Percentiles rank a stretch among this genome's conserved stretches.
Evolutionary conservation across 139 green algal genomes (phyloP).

Genomic region (Monoraphidium neglectum): DNA sequence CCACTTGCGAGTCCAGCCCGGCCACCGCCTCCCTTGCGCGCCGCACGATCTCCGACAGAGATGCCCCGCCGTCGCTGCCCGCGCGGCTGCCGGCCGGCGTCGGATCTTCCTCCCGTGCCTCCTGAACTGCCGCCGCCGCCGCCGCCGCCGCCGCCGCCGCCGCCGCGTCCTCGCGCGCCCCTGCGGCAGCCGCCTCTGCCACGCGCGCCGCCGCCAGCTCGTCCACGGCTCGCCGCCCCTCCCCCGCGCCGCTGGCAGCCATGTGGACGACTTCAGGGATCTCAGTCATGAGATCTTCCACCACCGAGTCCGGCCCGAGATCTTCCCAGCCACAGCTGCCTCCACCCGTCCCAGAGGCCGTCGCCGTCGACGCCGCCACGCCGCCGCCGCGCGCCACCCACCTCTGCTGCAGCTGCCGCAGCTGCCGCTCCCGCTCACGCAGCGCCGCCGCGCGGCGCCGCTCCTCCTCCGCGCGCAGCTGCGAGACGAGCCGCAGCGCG

Average conservation of each 20-base stretch:
- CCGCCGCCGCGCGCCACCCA: neutral
- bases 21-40: too few relatives aligned
- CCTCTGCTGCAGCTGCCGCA: neutral
- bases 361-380: neutral
- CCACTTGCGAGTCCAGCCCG: too few relatives aligned
- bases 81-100: too few relatives aligned
- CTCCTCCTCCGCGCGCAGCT: conserved; percentile 4
- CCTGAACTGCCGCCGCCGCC: neutral
- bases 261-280: conserved; percentile 17
- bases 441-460: neutral
- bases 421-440: conserved; percentile 3
- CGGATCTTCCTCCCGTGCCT: neutral
- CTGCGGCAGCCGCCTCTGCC: neutral
- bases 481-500: conserved; percentile 16
- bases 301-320: neutral
- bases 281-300: conserved; percentile 22
- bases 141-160: neutral
- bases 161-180: neutral
- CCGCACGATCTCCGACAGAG: too few relatives aligned
- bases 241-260: neutral
- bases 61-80: too few relatives aligned
- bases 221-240: neutral
- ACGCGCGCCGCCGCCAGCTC: neutral
- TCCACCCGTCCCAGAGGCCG: neutral
- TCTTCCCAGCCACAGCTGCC: neutral